Evolutionary conservation across 805 yeast genomes (phyloP).

Genomic region (Yarrowia keelungensis): DNA sequence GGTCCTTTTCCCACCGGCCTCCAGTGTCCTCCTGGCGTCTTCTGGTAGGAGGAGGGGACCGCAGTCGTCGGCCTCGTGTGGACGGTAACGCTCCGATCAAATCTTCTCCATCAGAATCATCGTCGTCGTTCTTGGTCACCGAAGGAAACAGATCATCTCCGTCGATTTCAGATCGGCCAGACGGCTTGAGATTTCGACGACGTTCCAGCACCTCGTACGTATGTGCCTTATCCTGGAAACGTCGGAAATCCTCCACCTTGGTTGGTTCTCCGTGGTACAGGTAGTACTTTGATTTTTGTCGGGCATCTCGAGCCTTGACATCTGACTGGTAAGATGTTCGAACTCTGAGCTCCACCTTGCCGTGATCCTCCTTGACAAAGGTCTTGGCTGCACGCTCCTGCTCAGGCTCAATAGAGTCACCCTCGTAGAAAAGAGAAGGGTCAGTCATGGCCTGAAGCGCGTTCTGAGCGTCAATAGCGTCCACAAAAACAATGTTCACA

Average conservation of each 20-base stretch:
- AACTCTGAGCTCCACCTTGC: slow-evolving; percentile 49
- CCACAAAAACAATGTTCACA: slow-evolving; percentile 61
- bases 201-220: slow-evolving; percentile 37
- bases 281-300: slow-evolving; percentile 67
- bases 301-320: slow-evolving; percentile 63
- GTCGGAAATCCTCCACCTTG: slow-evolving; percentile 44
- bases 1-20: slow-evolving; percentile 34
- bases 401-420: slow-evolving; percentile 42
- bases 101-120: slow-evolving; percentile 18
- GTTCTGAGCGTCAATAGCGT: slow-evolving; percentile 51
- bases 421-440: slow-evolving; percentile 45
- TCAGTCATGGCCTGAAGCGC: slow-evolving; percentile 53
- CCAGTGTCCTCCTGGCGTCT: not conserved
- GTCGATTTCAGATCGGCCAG: slow-evolving; percentile 40
- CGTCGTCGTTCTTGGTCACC: slow-evolving; percentile 40
- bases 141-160: slow-evolving; percentile 53
- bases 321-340: slow-evolving; percentile 64
- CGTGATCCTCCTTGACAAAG: slow-evolving; percentile 50
- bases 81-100: not conserved
- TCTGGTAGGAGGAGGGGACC: not conserved
- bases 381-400: slow-evolving; percentile 48
- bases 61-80: not conserved
- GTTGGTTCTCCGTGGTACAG: slow-evolving; percentile 76
- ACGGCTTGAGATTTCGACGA: slow-evolving; percentile 33
- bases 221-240: slow-evolving; percentile 26